Evolutionary conservation across 257 asterid genomes (phyloP), one percentile per base, ranked within the genome.

Genomic region (Ophiorrhiza pumila): DNA sequence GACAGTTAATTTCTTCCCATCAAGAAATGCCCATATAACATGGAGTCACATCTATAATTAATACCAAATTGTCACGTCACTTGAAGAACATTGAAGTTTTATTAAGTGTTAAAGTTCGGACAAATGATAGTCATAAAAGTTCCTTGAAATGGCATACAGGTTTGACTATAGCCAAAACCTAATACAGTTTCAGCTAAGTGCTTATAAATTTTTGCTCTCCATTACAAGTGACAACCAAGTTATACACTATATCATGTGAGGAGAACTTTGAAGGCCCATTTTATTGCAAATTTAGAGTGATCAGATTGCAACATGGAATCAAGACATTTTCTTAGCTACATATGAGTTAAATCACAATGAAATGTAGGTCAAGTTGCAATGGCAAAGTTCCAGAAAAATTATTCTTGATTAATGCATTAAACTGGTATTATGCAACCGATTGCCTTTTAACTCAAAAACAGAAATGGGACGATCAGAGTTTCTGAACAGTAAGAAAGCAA

Each of bases 41-140:
- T 6, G 34, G 12, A 13, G 29, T 14, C 65, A 59, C 2, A 31
- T 59, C 17, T 31, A 11, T 31, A 57, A 29, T n/a, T 7, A 8
- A 15, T 25, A 14, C 63, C 17, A 29, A 74, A 47, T 11, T 32
- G 0, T 6, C 49, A 53, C 34, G 12, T 18, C 65, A 32, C 35
- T 31, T 65, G 72, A 74, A 39, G 63, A 65, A 66, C n/a, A 45
- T 37, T 13, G 14, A 66, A 17, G 52, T 57, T 14, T 20, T 46
- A n/a, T n/a, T 23, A 43, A 53, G 46, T 45, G 53, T n/a, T 47
- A 43, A 72, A 72, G 55, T 74, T 56, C 60, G 32, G 27, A 37
- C 4, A 12, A 42, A 20, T 37, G n/a, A 55, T 50, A 32, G 17
- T 43, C 35, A 58, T 42, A 29, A 31, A 4, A 31, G 37, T 60